Evolutionary conservation across 2,329 filamentous ascomycete species (phyloP).

Genomic region (Calcarisporium arbuscula): DNA sequence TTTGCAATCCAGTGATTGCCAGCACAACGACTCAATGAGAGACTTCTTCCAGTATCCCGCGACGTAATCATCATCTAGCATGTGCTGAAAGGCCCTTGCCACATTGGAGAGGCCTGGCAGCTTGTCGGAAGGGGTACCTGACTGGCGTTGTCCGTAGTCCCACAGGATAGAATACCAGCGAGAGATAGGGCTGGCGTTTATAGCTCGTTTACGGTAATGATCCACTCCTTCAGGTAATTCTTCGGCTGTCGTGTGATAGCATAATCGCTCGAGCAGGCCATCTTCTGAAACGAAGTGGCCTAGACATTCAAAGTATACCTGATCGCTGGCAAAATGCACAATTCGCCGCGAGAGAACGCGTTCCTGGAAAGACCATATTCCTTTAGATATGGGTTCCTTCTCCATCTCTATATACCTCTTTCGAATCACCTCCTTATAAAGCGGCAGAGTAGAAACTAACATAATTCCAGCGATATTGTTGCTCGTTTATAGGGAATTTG

Average conservation of each 20-base stretch:
- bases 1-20: background rate
- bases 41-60: background rate
- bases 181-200: background rate
- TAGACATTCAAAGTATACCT: no score
- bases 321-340: no score
- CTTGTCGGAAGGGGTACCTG: background rate
- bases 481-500: background rate
- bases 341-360: background rate
- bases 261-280: no score
- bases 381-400: no score
- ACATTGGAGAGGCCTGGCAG: background rate
- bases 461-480: background rate
- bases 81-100: background rate
- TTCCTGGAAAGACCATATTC: background rate
- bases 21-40: background rate
- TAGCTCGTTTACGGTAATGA: background rate
- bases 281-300: no score
- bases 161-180: background rate
- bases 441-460: background rate
- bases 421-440: background rate
- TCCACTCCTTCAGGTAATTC: no score
- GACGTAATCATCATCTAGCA: background rate
- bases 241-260: no score
- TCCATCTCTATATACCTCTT: background rate
- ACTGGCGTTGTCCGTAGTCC: background rate